Evolutionary conservation across 805 yeast species (phyloP).

Genomic region (Naumovozyma castellii): DNA sequence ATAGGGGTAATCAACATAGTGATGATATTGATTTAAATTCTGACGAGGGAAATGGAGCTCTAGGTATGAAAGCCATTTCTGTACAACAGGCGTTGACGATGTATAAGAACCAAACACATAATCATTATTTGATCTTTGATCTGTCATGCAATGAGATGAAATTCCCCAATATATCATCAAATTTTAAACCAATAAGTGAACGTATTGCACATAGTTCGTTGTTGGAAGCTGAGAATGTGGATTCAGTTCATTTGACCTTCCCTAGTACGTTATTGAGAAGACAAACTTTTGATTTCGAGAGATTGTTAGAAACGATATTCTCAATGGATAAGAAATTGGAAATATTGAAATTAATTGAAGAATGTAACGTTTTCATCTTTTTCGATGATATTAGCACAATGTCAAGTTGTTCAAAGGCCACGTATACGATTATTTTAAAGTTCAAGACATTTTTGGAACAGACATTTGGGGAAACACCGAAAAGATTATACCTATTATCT

Average conservation of each 20-base stretch:
- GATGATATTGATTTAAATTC: background rate
- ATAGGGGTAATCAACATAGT: background rate
- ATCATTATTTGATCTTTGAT: slow-evolving; percentile 14
- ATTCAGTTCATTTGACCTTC: slow-evolving; percentile 21
- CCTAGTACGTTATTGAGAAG: slow-evolving; percentile 28
- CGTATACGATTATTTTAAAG: slow-evolving; percentile 20
- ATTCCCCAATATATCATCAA: slow-evolving; percentile 4
- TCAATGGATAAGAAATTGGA: slow-evolving; percentile 13
- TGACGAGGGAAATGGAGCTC: background rate
- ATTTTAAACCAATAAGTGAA: background rate
- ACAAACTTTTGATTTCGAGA: slow-evolving; percentile 22
- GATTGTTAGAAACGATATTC: slow-evolving; percentile 18
- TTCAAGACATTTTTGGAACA: slow-evolving; percentile 6
- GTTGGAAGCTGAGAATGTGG: background rate
- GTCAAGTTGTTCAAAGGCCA: slow-evolving; percentile 16
- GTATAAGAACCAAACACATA: background rate
- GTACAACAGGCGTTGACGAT: background rate
- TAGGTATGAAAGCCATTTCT: background rate
- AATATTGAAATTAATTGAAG: slow-evolving; percentile 13
- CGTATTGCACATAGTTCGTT: background rate
- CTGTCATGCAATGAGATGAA: slow-evolving; percentile 16
- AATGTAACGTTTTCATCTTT: slow-evolving; percentile 15
- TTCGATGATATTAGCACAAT: slow-evolving; percentile 17
- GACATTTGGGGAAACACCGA: background rate
- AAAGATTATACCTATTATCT: background rate